Evolutionary conservation across 768 basidiomycete species (phyloP).

Genomic region (Mycena capillaripes): DNA sequence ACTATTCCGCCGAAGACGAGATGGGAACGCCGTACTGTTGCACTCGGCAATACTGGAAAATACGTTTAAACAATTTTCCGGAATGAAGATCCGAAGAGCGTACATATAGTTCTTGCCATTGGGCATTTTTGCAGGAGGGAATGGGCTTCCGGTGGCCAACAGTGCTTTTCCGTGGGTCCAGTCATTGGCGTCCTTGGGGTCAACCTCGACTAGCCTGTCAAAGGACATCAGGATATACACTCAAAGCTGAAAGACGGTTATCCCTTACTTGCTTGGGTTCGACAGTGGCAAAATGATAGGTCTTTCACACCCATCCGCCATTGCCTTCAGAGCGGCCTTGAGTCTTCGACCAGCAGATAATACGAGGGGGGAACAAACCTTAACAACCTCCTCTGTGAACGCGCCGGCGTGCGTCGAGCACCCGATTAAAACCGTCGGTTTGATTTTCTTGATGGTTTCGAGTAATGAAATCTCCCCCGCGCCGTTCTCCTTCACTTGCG

Average conservation of each 20-base stretch:
- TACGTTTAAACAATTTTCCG: not conserved
- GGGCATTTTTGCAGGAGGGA: constrained; percentile 77
- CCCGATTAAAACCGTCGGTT: constrained; percentile 89
- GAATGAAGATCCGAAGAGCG: constrained; percentile 41
- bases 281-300: constrained; percentile 90
- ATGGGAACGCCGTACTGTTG: constrained; percentile 64
- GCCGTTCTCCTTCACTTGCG: constrained; percentile 49
- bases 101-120: constrained; percentile 77
- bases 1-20: not conserved
- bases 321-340: constrained; percentile 51
- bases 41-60: constrained; percentile 75
- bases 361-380: not conserved
- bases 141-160: constrained; percentile 89
- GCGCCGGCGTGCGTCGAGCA: constrained; percentile 84
- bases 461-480: constrained; percentile 65
- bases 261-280: constrained; percentile 71
- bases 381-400: constrained; percentile 81
- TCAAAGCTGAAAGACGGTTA: too few species aligned
- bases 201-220: constrained; percentile 74
- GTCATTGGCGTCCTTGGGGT: constrained; percentile 76
- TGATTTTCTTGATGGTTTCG: constrained; percentile 78
- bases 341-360: not conserved
- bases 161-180: constrained; percentile 89
- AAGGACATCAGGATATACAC: not conserved
- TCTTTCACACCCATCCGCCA: constrained; percentile 77